Base-by-base conservation (phyloP, 1,284 basidiomycete species). In the Cryptococcus hybrid region DNA sequence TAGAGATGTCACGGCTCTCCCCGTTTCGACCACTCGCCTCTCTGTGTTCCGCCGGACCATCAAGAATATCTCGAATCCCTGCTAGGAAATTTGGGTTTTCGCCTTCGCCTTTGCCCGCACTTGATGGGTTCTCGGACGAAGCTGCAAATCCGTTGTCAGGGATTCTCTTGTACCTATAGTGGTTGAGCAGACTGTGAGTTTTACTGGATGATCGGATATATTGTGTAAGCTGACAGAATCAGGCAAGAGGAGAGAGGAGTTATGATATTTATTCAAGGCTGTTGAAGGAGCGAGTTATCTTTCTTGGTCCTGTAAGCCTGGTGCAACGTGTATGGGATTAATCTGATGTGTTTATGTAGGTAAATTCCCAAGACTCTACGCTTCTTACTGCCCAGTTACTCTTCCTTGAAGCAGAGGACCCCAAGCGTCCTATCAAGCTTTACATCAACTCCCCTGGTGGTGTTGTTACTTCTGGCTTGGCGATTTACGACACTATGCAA, bases 381-480 rank as follows among this genome's bases (percentile, higher is more conserved):
- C 81, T 94, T 55, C 82, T 87, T 40, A 91, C 95, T 5, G 90
- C 92, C 0, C 92, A 95, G 71, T 80, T 96, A 2, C 85, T 96
- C 43, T 96, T 94, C 76, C 83, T 96, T 52, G 93, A 96, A 80
- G 92, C 93, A 0, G 92, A 95, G 76, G 90, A 94, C 65, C 86
- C 90, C 0, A 85, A 86, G 12, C 90, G 91, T 70, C 93, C 92
- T 2, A 94, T 96, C 57, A 90, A 93, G 69, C 79, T 96, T 18
- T 95, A 94, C 78, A 93, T 95, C 69, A 96, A 95, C 78, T 92
- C 90, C 5, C 92, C 93, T 0, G 92, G 92, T 3, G 93, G 93
- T 39, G 90, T 88, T 68, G 92, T 96, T 44, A 94, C 92, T 0
- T 90, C 92, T 43, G 93, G 92, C 13, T 80, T 96, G 52, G 92